Percentiles rank a stretch among this genome's conserved stretches.
Evolutionary conservation across 2,329 filamentous ascomycete species (phyloP).

Genomic region (Phaeomoniella chlamydospora): DNA sequence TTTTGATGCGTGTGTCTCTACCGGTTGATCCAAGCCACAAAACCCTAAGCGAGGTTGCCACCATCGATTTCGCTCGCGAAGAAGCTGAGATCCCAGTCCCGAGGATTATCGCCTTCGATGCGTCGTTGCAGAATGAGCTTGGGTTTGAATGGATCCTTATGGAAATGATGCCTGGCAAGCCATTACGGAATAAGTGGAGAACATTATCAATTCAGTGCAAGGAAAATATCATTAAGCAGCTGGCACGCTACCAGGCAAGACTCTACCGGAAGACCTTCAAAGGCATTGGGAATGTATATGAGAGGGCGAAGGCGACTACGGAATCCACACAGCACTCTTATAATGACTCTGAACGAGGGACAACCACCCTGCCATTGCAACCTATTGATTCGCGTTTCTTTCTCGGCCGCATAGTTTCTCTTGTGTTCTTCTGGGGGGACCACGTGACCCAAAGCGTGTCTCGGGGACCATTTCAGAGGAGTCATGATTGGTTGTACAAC

Average conservation of each 20-base stretch:
- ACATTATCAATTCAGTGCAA: conserved; percentile 19
- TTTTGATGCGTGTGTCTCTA: conserved; percentile 20
- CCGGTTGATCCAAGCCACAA: conserved; percentile 22
- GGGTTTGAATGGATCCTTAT: conserved; percentile 29
- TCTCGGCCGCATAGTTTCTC: conserved; percentile 16
- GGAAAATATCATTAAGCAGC: conserved; percentile 13
- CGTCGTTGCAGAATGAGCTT: conserved; percentile 17
- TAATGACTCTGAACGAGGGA: too few species aligned
- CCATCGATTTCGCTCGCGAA: conserved; percentile 17
- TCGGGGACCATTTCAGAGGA: conserved; percentile 15
- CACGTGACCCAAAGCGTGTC: conserved; percentile 17
- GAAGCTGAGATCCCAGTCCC: conserved; percentile 20
- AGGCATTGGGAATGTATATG: conserved; percentile 17
- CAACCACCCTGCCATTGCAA: too few species aligned
- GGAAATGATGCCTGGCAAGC: conserved; percentile 15
- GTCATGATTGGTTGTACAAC: conserved; percentile 17
- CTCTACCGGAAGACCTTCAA: conserved; percentile 9
- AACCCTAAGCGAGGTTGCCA: conserved; percentile 23
- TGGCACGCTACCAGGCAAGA: conserved; percentile 17
- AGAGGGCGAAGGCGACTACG: conserved; percentile 1
- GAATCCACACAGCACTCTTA: too few species aligned
- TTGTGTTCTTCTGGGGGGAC: conserved; percentile 19
- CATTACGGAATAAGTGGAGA: conserved; percentile 14
- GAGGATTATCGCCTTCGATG: conserved; percentile 18
- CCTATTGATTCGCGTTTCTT: too few species aligned